Evolutionary conservation across 345 rosid species (phyloP), one percentile per base, ranked within the genome.

Genomic region (Psidium guajava): DNA sequence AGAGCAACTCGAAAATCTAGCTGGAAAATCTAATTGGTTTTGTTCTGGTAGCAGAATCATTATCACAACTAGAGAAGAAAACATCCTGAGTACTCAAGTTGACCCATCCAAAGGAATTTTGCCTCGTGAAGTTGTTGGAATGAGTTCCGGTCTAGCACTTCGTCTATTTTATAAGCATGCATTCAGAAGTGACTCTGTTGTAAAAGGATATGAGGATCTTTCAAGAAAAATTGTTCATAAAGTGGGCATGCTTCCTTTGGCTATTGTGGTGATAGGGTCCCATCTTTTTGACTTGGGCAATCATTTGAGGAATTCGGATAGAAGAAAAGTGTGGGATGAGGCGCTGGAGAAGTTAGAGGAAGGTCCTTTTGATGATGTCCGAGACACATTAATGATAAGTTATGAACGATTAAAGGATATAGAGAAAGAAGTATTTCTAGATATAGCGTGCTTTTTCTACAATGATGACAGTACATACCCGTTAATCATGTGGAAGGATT

Each of bases 271-370:
- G 8, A n/a, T 74, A 2, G 86, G 86, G 5, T 84, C 86, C 1
- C 5, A 2, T 32, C 83, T 84, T 15, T 25, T 3, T 32, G 1
- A 11, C 0, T 1, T 6, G 3, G 36, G 73, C 18, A 0, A 6
- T 0, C 8, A 1, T 3, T 0, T 0, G 8, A 15, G 4, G 0
- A 0, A n/a, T 59, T 6, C 0, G 4, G 3, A 0, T 16, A n/a
- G 2, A 6, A 59, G 0, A 59, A 0, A 6, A 32, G 2, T 32
- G 7, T 85, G 73, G 86, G 2, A 0, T 6, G 20, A 5, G 1
- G 54, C 5, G 4, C 0, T 44, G 21, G 0, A 77, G 8, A 0
- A 50, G 9, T 42, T 75, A 54, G 0, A 0, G 1, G 10, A 59
- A 0, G 10, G 20, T 1, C 73, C 36, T 50, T 11, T 11, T 2